These are phyloP conservation scores for Verticillium klebahnii DNA, from an alignment of 2,329 filamentous ascomycete species.

Conservation along the genomic window DNA sequence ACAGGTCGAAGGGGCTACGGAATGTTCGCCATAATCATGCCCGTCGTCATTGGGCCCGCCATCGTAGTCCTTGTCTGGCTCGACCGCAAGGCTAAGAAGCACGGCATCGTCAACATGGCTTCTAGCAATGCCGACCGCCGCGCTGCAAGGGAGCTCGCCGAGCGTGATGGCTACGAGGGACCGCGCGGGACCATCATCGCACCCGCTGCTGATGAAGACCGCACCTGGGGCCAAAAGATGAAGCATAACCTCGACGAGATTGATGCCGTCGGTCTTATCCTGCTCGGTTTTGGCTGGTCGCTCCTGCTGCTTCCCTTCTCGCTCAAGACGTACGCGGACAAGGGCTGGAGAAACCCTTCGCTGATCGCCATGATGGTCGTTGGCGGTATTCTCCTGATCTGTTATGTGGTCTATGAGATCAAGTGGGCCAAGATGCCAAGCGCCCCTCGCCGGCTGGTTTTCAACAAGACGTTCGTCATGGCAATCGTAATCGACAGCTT, in stretches of 20 bases:
- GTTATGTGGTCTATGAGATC: slow-evolving; percentile 43
- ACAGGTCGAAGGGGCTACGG: slow-evolving; percentile 54
- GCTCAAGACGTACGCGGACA: slow-evolving; percentile 26
- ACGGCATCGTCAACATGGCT: slow-evolving; percentile 24
- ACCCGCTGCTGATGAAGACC: neutral
- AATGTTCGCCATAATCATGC: slow-evolving; percentile 51
- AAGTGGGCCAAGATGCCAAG: slow-evolving; percentile 17
- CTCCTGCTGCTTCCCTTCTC: slow-evolving; percentile 50
- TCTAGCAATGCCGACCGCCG: slow-evolving; percentile 19
- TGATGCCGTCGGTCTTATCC: slow-evolving; percentile 31
- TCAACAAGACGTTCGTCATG: slow-evolving; percentile 11
- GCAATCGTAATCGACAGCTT: slow-evolving; percentile 8
- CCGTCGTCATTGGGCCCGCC: slow-evolving; percentile 45
- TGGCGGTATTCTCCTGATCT: slow-evolving; percentile 36
- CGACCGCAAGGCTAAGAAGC: slow-evolving; percentile 41
- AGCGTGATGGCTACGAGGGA: slow-evolving; percentile 10
- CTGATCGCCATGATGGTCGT: slow-evolving; percentile 37
- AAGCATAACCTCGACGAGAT: slow-evolving; percentile 25
- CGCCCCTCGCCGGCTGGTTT: slow-evolving; percentile 8
- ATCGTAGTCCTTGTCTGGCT: slow-evolving; percentile 43
- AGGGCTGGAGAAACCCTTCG: slow-evolving; percentile 39
- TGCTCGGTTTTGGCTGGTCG: slow-evolving; percentile 43
- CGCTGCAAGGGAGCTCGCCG: slow-evolving; percentile 11
- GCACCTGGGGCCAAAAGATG: slow-evolving; percentile 3
- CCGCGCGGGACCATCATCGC: slow-evolving; percentile 15